Conservation (phyloP, 2,329 filamentous ascomycete species). For the Penicillium sp. region DNA sequence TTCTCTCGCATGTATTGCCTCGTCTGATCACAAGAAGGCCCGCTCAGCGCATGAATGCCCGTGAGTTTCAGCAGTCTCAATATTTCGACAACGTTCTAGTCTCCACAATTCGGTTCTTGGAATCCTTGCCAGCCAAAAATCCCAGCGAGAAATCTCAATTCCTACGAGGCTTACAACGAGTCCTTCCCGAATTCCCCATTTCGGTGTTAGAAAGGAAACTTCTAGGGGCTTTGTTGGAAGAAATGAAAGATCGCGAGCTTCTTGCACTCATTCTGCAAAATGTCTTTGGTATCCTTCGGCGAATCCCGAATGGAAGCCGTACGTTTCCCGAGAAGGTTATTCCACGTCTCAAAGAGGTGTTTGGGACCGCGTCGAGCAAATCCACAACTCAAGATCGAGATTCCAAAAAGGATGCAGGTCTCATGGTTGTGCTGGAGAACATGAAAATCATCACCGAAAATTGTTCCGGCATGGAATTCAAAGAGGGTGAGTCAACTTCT, state of each 20-base stretch:
- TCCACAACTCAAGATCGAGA: slow-evolving; percentile 63
- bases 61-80: slow-evolving; percentile 87
- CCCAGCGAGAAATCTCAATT: slow-evolving; percentile 86
- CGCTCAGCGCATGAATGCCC: slow-evolving; percentile 77
- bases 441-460: slow-evolving; percentile 70
- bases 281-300: slow-evolving; percentile 79
- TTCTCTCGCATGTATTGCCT: slow-evolving; percentile 70
- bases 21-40: slow-evolving; percentile 80
- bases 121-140: slow-evolving; percentile 85
- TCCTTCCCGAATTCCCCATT: slow-evolving; percentile 85
- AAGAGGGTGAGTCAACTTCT: slow-evolving; percentile 61
- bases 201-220: slow-evolving; percentile 94
- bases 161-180: slow-evolving; percentile 77
- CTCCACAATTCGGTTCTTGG: slow-evolving; percentile 91
- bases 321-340: slow-evolving; percentile 80
- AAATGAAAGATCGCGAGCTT: slow-evolving; percentile 86
- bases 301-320: slow-evolving; percentile 69
- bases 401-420: slow-evolving; percentile 73
- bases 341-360: slow-evolving; percentile 77
- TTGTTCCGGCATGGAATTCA: slow-evolving; percentile 85
- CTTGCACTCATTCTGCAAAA: slow-evolving; percentile 82
- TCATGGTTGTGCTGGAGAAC: slow-evolving; percentile 87
- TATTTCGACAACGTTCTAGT: slow-evolving; percentile 98
- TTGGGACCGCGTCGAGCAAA: slow-evolving; percentile 53
- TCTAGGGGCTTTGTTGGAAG: slow-evolving; percentile 78